Conservation (phyloP, 2,329 filamentous ascomycete species). For the Mycosphaerelloides madeirae region DNA sequence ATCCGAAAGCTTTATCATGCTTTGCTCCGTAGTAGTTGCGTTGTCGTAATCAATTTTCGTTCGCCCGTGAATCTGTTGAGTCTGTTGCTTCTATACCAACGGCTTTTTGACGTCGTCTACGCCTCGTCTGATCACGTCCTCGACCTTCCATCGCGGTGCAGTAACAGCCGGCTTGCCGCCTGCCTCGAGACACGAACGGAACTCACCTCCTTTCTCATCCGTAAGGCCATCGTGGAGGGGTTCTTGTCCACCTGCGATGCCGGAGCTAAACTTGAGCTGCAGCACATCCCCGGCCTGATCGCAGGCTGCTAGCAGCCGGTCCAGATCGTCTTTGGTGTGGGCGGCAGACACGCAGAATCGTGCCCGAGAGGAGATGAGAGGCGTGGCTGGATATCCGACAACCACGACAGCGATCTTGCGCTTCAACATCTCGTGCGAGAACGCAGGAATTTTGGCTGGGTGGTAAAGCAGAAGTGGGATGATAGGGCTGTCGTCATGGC, state of each 20-base stretch:
- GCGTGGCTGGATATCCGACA: conserved; percentile 94
- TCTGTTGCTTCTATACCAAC: conserved; percentile 36
- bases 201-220: conserved; percentile 67
- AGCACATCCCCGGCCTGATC: conserved; percentile 88
- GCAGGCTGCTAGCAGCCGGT: conserved; percentile 80
- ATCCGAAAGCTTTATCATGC: neutral
- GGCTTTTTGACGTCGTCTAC: conserved; percentile 70
- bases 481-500: conserved; percentile 96
- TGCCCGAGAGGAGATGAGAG: conserved; percentile 87
- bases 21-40: neutral
- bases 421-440: conserved; percentile 97
- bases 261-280: conserved; percentile 95
- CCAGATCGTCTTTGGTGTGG: conserved; percentile 97
- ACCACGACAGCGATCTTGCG: conserved; percentile 97
- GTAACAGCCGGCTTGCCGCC: conserved; percentile 48
- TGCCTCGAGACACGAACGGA: conserved; percentile 46
- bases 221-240: conserved; percentile 68
- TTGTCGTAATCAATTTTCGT: conserved; percentile 1
- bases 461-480: conserved; percentile 93
- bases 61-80: conserved; percentile 3
- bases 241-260: conserved; percentile 81
- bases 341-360: conserved; percentile 94
- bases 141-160: conserved; percentile 73
- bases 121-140: conserved; percentile 68
- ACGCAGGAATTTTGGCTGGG: conserved; percentile 97